Conservation (phyloP, 495 filamentous ascomycete species). For the Aspergillus coremiiformis region DNA sequence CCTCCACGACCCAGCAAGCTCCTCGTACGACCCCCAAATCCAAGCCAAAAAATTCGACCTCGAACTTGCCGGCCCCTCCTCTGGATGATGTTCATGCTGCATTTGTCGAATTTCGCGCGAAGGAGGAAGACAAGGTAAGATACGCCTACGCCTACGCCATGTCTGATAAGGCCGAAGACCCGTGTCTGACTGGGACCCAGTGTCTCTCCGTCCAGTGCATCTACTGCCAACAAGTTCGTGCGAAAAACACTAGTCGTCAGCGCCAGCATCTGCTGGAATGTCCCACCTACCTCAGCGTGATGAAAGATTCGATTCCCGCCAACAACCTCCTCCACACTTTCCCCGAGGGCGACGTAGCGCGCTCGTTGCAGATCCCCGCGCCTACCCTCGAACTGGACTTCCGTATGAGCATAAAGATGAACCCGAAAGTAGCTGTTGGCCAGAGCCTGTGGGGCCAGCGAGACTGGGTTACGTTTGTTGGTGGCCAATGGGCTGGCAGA, state of each 20-base stretch:
- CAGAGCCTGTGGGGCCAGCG: slow-evolving; percentile 48
- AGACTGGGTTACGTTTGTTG: slow-evolving; percentile 51
- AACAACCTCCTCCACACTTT: slow-evolving; percentile 51
- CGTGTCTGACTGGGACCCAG: slow-evolving; percentile 19
- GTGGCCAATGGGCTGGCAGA: slow-evolving; percentile 53
- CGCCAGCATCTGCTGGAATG: slow-evolving; percentile 50
- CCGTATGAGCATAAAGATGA: slow-evolving; percentile 55
- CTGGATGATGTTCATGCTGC: slow-evolving; percentile 49
- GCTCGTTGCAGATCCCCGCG: slow-evolving; percentile 47
- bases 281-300: slow-evolving; percentile 48
- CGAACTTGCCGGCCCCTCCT: slow-evolving; percentile 38
- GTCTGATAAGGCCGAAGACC: neutral
- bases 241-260: slow-evolving; percentile 51
- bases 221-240: slow-evolving; percentile 51
- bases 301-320: slow-evolving; percentile 53
- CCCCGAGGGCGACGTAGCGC: slow-evolving; percentile 47
- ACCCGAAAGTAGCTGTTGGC: slow-evolving; percentile 47
- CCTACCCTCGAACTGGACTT: slow-evolving; percentile 54
- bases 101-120: slow-evolving; percentile 50
- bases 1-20: slow-evolving; percentile 23
- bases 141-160: neutral
- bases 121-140: slow-evolving; percentile 51
- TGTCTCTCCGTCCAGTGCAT: slow-evolving; percentile 53
- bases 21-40: slow-evolving; percentile 38
- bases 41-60: slow-evolving; percentile 32